Evolutionary conservation across 768 basidiomycete species (phyloP).

Genomic region (Tylopilus sp.): DNA sequence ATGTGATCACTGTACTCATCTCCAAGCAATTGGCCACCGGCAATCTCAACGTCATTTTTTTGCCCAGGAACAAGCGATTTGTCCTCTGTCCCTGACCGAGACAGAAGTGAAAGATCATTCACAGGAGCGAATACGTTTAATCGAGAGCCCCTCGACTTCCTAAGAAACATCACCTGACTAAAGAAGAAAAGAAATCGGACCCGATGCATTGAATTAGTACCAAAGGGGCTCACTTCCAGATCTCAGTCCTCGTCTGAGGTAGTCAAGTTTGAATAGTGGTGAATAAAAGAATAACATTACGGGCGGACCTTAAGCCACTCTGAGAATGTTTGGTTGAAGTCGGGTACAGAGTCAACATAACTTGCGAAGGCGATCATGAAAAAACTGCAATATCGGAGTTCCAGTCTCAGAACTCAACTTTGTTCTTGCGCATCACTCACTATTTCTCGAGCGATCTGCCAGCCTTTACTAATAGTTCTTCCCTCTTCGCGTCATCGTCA

Average conservation of each 20-base stretch:
- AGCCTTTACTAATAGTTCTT: slow-evolving; percentile 60
- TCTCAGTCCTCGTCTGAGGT: slow-evolving; percentile 73
- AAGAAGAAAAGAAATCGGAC: slow-evolving; percentile 1
- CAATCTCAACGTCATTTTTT: slow-evolving; percentile 69
- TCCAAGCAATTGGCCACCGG: slow-evolving; percentile 83
- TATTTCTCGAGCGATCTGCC: slow-evolving; percentile 84
- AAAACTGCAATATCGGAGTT: slow-evolving; percentile 53
- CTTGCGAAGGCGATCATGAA: slow-evolving; percentile 93
- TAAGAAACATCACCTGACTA: slow-evolving; percentile 84
- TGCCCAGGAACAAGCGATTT: slow-evolving; percentile 61
- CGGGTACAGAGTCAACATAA: slow-evolving; percentile 69
- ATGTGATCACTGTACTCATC: slow-evolving; percentile 97
- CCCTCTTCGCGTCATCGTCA: slow-evolving; percentile 49
- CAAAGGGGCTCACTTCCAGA: slow-evolving; percentile 73
- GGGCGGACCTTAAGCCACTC: slow-evolving; percentile 75
- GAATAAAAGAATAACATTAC: neutral
- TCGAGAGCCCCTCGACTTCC: slow-evolving; percentile 75
- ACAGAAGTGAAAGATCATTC: slow-evolving; percentile 80
- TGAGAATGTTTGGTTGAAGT: slow-evolving; percentile 69
- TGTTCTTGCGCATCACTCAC: slow-evolving; percentile 43
- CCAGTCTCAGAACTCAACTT: neutral
- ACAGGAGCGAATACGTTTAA: slow-evolving; percentile 91
- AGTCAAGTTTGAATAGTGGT: neutral
- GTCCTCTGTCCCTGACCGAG: slow-evolving; percentile 59
- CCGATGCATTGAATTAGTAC: neutral